Percentiles rank a stretch among this genome's conserved stretches.
phyloP scores from a whole-genome alignment of 2,329 filamentous ascomycete genomes.

The Aspergillus intermedius region DNA sequence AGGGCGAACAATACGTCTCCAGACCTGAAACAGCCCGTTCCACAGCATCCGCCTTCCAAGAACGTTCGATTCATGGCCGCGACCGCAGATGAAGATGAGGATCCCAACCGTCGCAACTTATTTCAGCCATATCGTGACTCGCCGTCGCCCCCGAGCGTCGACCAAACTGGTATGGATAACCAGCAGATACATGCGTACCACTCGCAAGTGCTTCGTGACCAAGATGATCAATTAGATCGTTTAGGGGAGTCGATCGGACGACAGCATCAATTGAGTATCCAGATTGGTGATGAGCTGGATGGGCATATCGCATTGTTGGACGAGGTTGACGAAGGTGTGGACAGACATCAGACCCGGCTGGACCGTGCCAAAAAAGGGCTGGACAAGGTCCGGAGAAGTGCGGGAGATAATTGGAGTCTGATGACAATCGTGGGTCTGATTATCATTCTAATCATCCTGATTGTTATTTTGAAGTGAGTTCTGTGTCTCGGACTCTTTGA shows the following conservation, averaged over 20 bases:
- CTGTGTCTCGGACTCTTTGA: constrained; percentile 2
- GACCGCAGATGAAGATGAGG: constrained; percentile 45
- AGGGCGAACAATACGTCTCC: constrained; percentile 48
- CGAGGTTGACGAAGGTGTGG: constrained; percentile 75
- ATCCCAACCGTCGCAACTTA: constrained; percentile 51
- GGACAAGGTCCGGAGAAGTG: constrained; percentile 64
- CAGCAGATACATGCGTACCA: constrained; percentile 84
- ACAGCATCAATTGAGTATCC: constrained; percentile 86
- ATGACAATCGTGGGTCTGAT: constrained; percentile 74
- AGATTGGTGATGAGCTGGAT: constrained; percentile 94
- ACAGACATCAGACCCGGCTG: constrained; percentile 70
- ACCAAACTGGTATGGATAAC: constrained; percentile 62
- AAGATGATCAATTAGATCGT: constrained; percentile 87
- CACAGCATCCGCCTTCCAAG: constrained; percentile 50
- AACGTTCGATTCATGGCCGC: constrained; percentile 82
- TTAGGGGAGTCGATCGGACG: constrained; percentile 80
- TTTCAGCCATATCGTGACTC: constrained; percentile 56
- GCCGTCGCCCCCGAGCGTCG: constrained; percentile 39
- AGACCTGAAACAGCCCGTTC: constrained; percentile 37
- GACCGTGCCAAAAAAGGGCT: constrained; percentile 68
- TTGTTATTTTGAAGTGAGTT: constrained; percentile 68
- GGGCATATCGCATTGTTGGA: constrained; percentile 83
- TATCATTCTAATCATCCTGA: constrained; percentile 72
- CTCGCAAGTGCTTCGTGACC: constrained; percentile 69
- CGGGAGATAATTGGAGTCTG: constrained; percentile 83